Evolutionary conservation across 2,329 filamentous ascomycete genomes (phyloP).

Genomic region (Fusarium vanettenii): DNA sequence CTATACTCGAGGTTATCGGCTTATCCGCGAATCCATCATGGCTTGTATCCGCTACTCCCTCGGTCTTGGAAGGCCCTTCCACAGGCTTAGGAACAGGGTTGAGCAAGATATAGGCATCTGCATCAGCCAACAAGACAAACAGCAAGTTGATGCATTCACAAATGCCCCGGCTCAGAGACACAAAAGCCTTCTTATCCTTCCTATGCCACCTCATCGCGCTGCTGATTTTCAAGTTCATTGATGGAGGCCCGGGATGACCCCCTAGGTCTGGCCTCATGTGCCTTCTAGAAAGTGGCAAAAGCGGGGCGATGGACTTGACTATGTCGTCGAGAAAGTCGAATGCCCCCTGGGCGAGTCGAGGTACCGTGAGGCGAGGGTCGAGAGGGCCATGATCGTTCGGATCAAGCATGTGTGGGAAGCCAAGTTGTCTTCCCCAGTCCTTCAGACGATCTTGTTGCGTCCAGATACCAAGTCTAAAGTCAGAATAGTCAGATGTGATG

Average conservation of each 20-base stretch:
- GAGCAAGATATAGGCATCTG: not conserved
- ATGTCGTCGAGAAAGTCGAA: not conserved
- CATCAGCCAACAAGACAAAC: not conserved
- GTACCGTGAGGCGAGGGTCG: not conserved
- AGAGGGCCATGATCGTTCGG: not conserved
- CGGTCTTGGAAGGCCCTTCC: not conserved
- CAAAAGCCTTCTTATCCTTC: not conserved
- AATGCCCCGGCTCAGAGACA: not conserved
- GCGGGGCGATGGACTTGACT: not conserved
- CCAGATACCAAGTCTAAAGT: not conserved
- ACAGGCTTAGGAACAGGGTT: not conserved
- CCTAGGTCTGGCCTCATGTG: not conserved
- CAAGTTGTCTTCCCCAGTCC: not conserved
- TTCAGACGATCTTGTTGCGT: not conserved
- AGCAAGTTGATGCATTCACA: not conserved
- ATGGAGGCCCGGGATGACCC: not conserved
- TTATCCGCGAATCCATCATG: not conserved
- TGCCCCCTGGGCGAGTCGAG: not conserved
- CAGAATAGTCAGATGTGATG: not conserved
- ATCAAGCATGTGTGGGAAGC: not conserved
- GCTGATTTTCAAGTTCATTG: not conserved
- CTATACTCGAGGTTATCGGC: not conserved
- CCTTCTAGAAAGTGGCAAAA: not conserved
- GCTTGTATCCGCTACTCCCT: too few relatives aligned
- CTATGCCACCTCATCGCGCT: not conserved